Conservation (phyloP, 1,284 basidiomycete species). For the Phylloporus gajari region DNA sequence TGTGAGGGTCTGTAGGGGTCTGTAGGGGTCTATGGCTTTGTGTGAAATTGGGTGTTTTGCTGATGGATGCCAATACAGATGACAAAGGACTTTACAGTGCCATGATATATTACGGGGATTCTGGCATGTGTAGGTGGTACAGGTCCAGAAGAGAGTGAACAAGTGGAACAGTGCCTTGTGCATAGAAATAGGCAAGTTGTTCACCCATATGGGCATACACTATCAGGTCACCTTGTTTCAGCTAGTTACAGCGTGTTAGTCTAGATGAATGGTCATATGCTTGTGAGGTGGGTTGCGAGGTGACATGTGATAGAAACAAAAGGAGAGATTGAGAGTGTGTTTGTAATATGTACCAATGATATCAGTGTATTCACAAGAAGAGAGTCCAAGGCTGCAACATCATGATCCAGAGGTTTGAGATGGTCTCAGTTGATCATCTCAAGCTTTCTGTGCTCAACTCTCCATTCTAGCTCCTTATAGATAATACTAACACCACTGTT, state of each 20-base stretch:
- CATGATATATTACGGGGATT: conserved; percentile 95
- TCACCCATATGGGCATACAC: conserved; percentile 95
- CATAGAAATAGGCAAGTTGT: conserved; percentile 91
- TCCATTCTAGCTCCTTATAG: conserved; percentile 80
- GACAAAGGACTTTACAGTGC: conserved; percentile 88
- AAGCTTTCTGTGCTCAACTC: conserved; percentile 67
- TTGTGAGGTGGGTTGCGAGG: conserved; percentile 60
- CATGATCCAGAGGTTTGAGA: too few species aligned
- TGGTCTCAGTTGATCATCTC: conserved; percentile 64
- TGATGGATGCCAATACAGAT: conserved; percentile 98
- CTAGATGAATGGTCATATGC: conserved; percentile 57
- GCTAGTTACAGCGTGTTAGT: conserved; percentile 49
- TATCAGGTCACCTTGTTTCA: conserved; percentile 97
- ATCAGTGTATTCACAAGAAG: conserved; percentile 57
- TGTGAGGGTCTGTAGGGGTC: too few species aligned
- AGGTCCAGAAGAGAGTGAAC: conserved; percentile 88
- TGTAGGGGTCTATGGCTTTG: too few species aligned
- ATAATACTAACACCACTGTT: conserved; percentile 58
- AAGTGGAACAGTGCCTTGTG: conserved; percentile 83
- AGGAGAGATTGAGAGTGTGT: conserved; percentile 35
- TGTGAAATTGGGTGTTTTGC: too few species aligned
- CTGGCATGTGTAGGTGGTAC: conserved; percentile 90
- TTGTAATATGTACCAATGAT: conserved; percentile 77
- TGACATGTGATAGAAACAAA: conserved; percentile 46
- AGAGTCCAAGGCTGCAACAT: conserved; percentile 56